These are phyloP conservation scores for Bipolaris zeicola DNA, from an alignment of 2,329 filamentous ascomycete genomes.

Conservation along the genomic window DNA sequence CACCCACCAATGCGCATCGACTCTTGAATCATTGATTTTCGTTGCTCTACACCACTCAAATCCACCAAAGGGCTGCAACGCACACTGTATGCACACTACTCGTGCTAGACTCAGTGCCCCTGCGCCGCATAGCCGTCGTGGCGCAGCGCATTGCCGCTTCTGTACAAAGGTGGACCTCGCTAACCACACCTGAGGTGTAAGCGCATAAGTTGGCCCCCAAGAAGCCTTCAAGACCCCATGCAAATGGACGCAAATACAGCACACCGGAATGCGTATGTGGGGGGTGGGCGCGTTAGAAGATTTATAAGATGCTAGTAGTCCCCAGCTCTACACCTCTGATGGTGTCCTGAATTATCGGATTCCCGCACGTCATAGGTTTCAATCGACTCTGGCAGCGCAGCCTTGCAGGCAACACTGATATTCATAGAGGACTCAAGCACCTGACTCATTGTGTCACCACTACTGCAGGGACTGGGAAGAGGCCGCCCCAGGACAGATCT, in stretches of 20 bases:
- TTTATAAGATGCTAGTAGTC: constrained; percentile 12
- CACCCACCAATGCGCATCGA: background rate
- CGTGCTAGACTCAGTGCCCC: constrained; percentile 6
- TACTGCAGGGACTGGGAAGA: constrained; percentile 8
- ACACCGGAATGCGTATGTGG: constrained; percentile 11
- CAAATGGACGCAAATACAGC: constrained; percentile 19
- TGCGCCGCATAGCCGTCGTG: constrained; percentile 29
- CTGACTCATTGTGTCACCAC: background rate
- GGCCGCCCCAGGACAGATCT: background rate
- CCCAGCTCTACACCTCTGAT: background rate
- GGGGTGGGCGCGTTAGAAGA: constrained; percentile 7
- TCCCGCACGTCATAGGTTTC: constrained; percentile 10
- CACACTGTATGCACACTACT: constrained; percentile 3
- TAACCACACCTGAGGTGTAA: constrained; percentile 13
- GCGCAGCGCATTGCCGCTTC: constrained; percentile 21
- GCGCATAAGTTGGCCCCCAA: constrained; percentile 20
- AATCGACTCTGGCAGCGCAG: constrained; percentile 13
- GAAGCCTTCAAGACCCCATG: constrained; percentile 6
- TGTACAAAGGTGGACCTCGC: constrained; percentile 9
- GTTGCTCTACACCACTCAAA: background rate
- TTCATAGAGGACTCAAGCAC: constrained; percentile 8
- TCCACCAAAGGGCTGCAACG: background rate
- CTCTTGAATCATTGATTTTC: background rate
- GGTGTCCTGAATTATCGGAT: background rate
- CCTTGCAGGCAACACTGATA: constrained; percentile 21